Evolutionary conservation across 495 filamentous ascomycete species (phyloP).

Genomic region (Penicillium parvum): DNA sequence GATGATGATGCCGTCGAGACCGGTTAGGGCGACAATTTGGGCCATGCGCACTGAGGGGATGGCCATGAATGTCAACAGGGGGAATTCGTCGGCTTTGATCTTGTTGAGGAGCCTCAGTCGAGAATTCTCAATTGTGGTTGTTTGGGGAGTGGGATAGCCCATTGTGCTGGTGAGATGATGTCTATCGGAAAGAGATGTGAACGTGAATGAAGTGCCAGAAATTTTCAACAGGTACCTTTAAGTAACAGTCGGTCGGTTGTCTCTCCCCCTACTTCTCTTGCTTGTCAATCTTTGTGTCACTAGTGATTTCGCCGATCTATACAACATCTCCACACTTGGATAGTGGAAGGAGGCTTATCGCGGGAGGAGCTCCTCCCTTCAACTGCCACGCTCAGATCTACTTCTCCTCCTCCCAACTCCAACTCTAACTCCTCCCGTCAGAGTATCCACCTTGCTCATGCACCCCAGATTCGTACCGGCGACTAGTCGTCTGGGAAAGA

Average conservation of each 20-base stretch:
- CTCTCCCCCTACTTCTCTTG: background rate
- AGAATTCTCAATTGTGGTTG: constrained; percentile 32
- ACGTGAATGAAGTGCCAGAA: background rate
- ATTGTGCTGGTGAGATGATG: constrained; percentile 11
- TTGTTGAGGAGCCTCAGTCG: constrained; percentile 35
- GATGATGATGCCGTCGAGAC: constrained; percentile 33
- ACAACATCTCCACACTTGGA: background rate
- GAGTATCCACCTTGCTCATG: constrained; percentile 2
- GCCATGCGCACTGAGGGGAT: constrained; percentile 34
- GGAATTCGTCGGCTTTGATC: constrained; percentile 26
- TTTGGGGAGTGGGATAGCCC: constrained; percentile 28
- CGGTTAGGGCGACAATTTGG: constrained; percentile 36
- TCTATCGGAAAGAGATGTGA: background rate
- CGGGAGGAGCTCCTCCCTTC: constrained; percentile 24
- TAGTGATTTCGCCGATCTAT: background rate
- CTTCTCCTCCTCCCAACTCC: background rate
- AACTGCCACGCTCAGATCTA: background rate
- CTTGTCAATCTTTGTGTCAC: background rate
- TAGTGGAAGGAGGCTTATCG: constrained; percentile 4
- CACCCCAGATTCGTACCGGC: constrained; percentile 14
- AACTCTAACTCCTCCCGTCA: constrained; percentile 12
- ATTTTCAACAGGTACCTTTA: background rate
- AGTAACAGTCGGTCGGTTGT: background rate
- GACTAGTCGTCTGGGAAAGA: constrained; percentile 4
- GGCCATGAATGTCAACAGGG: constrained; percentile 37